Percentiles rank a stretch among this genome's conserved stretches.
phyloP scores from a whole-genome alignment of 768 basidiomycete genomes.

The Pholiota conissans region DNA sequence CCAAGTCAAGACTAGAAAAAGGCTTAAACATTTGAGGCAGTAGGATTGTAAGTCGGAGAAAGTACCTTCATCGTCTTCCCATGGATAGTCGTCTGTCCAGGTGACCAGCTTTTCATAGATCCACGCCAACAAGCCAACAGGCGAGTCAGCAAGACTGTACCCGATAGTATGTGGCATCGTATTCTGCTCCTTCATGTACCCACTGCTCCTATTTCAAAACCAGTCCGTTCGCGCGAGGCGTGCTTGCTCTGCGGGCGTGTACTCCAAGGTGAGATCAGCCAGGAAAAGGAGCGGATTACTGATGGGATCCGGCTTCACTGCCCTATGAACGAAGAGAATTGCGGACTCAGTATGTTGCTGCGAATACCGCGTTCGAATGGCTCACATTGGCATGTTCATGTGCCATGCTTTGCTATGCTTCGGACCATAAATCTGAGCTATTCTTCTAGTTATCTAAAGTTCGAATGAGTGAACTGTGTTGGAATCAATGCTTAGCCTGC shows the following conservation, averaged over 20 bases:
- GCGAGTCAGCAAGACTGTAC: conserved; percentile 59
- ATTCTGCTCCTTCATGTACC: conserved; percentile 39
- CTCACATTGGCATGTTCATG: conserved; percentile 43
- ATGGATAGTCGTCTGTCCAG: conserved; percentile 54
- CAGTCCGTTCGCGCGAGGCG: neutral
- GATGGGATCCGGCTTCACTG: neutral
- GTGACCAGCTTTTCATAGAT: conserved; percentile 51
- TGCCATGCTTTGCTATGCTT: conserved; percentile 52
- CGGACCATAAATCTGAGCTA: conserved; percentile 27
- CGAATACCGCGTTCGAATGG: neutral
- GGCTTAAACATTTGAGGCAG: neutral
- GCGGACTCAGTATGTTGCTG: no score
- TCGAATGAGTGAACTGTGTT: conserved; percentile 17
- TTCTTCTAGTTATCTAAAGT: conserved; percentile 27
- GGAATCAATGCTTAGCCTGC: neutral
- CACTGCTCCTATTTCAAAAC: conserved; percentile 13
- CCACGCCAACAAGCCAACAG: conserved; percentile 54
- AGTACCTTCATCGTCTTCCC: conserved; percentile 56
- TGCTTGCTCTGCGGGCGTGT: conserved; percentile 23
- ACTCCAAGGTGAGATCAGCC: conserved; percentile 25
- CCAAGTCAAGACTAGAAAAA: conserved; percentile 51
- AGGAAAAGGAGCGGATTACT: conserved; percentile 24
- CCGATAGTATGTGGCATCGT: conserved; percentile 55
- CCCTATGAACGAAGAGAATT: neutral
- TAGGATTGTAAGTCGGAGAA: conserved; percentile 4